These are phyloP conservation scores for Ogataea corticis DNA, from an alignment of 805 yeast genomes.

Conservation along the genomic window DNA sequence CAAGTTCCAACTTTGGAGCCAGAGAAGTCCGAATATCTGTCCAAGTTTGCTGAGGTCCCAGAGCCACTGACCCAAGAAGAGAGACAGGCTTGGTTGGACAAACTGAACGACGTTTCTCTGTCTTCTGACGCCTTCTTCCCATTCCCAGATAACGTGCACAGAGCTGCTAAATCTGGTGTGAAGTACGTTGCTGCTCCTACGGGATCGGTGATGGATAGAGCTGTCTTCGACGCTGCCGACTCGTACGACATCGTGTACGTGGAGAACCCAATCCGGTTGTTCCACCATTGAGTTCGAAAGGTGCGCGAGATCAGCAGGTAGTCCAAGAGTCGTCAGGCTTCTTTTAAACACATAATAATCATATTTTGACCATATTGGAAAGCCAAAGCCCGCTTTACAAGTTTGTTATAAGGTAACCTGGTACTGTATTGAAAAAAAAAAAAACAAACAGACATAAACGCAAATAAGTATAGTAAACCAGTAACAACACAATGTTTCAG, in stretches of 20 bases:
- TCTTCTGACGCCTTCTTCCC: constrained; percentile 99
- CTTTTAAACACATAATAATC: too few relatives aligned
- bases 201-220: constrained; percentile 97
- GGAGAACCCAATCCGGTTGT: constrained; percentile 95
- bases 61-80: constrained; percentile 79
- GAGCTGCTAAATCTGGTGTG: constrained; percentile 97
- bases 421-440: constrained; percentile 8
- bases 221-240: constrained; percentile 94
- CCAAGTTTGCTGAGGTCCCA: constrained; percentile 84
- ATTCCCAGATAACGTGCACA: constrained; percentile 97
- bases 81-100: constrained; percentile 81
- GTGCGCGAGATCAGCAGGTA: background rate
- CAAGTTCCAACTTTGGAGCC: constrained; percentile 93
- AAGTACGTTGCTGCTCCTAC: constrained; percentile 95
- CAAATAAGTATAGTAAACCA: constrained; percentile 6
- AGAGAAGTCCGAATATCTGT: constrained; percentile 87
- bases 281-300: constrained; percentile 73
- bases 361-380: background rate
- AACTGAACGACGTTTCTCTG: constrained; percentile 83
- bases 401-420: background rate
- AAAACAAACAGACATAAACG: constrained; percentile 13
- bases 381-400: too few relatives aligned
- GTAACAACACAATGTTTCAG: constrained; percentile 2
- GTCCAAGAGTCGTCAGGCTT: too few relatives aligned
- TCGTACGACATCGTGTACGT: constrained; percentile 86